Evolutionary conservation across 129 eudicot genomes (phyloP), one percentile per base, ranked within the genome.

Genomic region (Lonicera japonica): DNA sequence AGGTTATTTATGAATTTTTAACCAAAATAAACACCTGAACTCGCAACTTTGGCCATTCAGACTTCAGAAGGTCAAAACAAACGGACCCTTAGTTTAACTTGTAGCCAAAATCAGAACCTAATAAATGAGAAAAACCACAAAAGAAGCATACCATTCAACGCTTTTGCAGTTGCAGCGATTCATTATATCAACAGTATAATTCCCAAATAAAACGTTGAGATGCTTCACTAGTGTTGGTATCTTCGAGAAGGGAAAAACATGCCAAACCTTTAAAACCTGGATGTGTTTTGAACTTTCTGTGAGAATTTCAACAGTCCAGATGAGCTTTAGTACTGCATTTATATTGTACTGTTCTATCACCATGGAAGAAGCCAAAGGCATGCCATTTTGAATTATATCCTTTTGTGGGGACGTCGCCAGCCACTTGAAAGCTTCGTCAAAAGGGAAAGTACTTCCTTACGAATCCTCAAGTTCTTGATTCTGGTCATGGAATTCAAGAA

Each of bases 201-300:
- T 71, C 54, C 81, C 78, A 60, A 79, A 73, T 5, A 66, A 57
- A 8, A 43, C 16, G 46, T 79, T 73, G 25, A 88, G 69, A 9
- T 53, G 48, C 68, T 34, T 75, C 1, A 73, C 73, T 20, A 76
- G 52, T 43, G 79, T 65, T 41, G 73, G 64, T 13, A 74, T 48
- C 69, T 88, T 71, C 5, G 19, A 54, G 11, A 34, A 18, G 21
- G 89, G 79, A 24, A 79, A 56, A 58, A 81, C 34, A 72, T 82
- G 81, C 84, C 81, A 84, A 11, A 88, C 54, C 70, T 79, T 84
- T 17, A 81, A 5, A 18, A 81, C 81, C 68, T 88, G 96, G 21
- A 77, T 50, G 63, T 78, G 67, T 29, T 18, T 24, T 25, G 78
- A 56, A n/a, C 61, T 69, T 58, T 81, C 75, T 56, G 25, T 74